Evolutionary conservation across 1,139 yeast species (phyloP).

Genomic region (Zhuliangozyma blackwelliae): DNA sequence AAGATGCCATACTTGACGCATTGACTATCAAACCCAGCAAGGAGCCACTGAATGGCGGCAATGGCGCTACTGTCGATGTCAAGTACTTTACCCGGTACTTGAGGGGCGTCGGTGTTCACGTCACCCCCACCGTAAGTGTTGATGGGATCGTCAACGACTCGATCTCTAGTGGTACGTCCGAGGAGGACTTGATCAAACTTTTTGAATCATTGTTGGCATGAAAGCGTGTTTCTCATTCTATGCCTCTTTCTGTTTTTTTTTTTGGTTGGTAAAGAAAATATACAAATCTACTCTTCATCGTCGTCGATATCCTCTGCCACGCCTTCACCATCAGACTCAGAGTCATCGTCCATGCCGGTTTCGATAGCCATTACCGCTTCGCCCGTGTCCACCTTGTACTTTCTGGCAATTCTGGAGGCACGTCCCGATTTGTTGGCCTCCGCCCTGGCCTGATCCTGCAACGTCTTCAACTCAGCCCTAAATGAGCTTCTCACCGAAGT

Average conservation of each 20-base stretch:
- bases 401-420: slow-evolving; percentile 71
- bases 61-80: slow-evolving; percentile 54
- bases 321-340: slow-evolving; percentile 52
- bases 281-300: slow-evolving; percentile 3
- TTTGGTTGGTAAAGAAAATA: too few species aligned
- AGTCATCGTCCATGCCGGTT: slow-evolving; percentile 55
- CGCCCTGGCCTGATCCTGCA: slow-evolving; percentile 54
- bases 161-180: slow-evolving; percentile 36
- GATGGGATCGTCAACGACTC: slow-evolving; percentile 54
- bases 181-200: slow-evolving; percentile 27
- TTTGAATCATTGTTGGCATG: slow-evolving; percentile 15
- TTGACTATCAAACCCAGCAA: slow-evolving; percentile 23
- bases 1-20: slow-evolving; percentile 31
- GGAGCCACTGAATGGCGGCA: slow-evolving; percentile 51
- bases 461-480: slow-evolving; percentile 48
- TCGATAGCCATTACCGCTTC: slow-evolving; percentile 62
- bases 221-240: too few species aligned
- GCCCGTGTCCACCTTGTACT: slow-evolving; percentile 47
- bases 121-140: slow-evolving; percentile 76
- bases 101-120: slow-evolving; percentile 76
- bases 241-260: slow-evolving; percentile 1
- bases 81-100: slow-evolving; percentile 71
- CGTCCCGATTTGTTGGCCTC: slow-evolving; percentile 53
- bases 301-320: slow-evolving; percentile 15
- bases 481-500: slow-evolving; percentile 70